Evolutionary conservation across 176 grass and related monocot genomes (phyloP), one percentile per base, ranked within the genome.

Genomic region (Oryza punctata): DNA sequence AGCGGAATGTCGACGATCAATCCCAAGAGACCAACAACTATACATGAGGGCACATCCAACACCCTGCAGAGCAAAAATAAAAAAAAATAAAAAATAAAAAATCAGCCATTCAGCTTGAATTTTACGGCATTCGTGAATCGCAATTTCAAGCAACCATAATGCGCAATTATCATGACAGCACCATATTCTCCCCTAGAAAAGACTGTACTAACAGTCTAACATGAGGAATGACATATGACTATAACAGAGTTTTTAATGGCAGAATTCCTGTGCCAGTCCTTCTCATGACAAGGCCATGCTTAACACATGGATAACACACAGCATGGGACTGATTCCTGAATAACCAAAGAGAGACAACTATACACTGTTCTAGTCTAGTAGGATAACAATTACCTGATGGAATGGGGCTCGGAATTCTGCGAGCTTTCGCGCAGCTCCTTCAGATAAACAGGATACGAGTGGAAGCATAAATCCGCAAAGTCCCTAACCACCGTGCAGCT

Each of bases 401-500:
- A 91, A 84, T 89, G 90, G 43, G 84, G 90, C 75, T 92, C 86
- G 61, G 37, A 26, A 69, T 88, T 75, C 64, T 82, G 86, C 13
- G 72, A 78, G 77, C 81, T 67, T 81, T 97, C 88, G 5, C 92
- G 88, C 64, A 97, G 26, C 73, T 97, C 95, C 88, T 89, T 87
- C 25, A 97, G 91, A 80, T 89, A 85, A 19, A 86, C 86, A 15
- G 92, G 92, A 64, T 92, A 92, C 10, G 95, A 94, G 67, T 97
- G 92, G 72, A 89, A 86, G 46, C 95, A 97, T 33, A 94, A 54
- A 77, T 97, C 95, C 1, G 86, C 92, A 40, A 97, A 97, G 80
- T 97, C 95, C 77, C 95, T 92, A 4, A 92, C 95, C 63, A 97
- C 95, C 32, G 95, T 97, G 69, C 92, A 97, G 73, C 95, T 97